Percentiles rank a stretch among this genome's conserved stretches.
Evolutionary conservation across 257 asterid species (phyloP).

Genomic region (Nicotiana knightiana): DNA sequence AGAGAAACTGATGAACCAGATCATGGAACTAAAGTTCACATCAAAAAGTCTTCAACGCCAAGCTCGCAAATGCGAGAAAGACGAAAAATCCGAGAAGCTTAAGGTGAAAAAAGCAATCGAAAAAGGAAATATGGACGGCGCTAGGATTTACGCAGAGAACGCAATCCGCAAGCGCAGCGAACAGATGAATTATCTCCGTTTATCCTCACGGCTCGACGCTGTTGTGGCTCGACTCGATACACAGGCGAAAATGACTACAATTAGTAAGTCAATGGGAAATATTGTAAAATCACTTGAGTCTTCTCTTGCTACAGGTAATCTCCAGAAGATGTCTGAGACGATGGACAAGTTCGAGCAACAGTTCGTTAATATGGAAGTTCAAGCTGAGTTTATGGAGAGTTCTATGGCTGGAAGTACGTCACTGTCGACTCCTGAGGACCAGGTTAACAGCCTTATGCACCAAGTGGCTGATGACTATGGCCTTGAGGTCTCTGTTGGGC

Average conservation of each 20-base stretch:
- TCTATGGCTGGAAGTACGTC: constrained; percentile 99
- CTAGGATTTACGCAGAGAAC: constrained; percentile 97
- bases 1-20: constrained; percentile 83
- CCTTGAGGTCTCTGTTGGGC: constrained; percentile 87
- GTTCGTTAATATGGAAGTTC: constrained; percentile 97
- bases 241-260: constrained; percentile 83
- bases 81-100: constrained; percentile 83
- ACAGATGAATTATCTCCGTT: constrained; percentile 94
- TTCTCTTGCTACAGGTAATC: constrained; percentile 63
- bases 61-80: constrained; percentile 90
- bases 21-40: constrained; percentile 93
- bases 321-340: constrained; percentile 97
- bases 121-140: constrained; percentile 99
- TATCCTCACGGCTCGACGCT: constrained; percentile 89
- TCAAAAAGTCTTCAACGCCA: constrained; percentile 83
- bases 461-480: constrained; percentile 99
- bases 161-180: constrained; percentile 92
- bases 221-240: constrained; percentile 96
- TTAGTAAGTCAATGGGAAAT: constrained; percentile 78
- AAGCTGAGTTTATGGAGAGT: constrained; percentile 99
- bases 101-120: constrained; percentile 96
- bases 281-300: constrained; percentile 90
- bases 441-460: constrained; percentile 88
- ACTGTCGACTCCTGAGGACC: constrained; percentile 88
- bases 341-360: constrained; percentile 93